These are phyloP conservation scores for Globisporangium lucens DNA, from an alignment of 352 stramenopile species.

Conservation along the genomic window DNA sequence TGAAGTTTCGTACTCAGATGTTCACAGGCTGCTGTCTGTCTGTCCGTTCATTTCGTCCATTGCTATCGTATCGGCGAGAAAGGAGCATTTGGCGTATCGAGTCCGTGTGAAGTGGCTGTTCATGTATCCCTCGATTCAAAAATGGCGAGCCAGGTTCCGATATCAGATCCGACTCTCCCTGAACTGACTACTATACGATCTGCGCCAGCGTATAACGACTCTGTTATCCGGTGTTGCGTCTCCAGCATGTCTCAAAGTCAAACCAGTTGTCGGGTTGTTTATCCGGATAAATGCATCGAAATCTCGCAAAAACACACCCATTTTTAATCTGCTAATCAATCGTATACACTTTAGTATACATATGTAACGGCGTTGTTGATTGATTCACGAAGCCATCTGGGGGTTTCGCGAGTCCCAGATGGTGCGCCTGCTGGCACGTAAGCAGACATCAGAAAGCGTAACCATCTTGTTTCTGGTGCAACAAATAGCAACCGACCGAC, in stretches of 20 bases:
- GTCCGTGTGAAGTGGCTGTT: background rate
- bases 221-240: background rate
- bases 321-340: constrained; percentile 1
- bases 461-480: background rate
- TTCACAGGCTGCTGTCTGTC: background rate
- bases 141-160: background rate
- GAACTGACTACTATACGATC: background rate
- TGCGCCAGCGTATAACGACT: background rate
- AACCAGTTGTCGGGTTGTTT: background rate
- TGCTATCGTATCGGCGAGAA: background rate
- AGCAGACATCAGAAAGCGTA: background rate
- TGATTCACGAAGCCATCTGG: background rate
- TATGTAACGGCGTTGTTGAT: background rate
- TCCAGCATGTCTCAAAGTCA: background rate
- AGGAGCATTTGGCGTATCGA: background rate
- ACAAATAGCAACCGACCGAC: background rate
- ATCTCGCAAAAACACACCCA: background rate
- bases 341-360: background rate
- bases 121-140: background rate
- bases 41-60: background rate
- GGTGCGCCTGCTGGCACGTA: background rate
- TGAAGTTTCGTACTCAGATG: background rate
- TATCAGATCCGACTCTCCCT: background rate
- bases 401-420: background rate
- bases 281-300: background rate